A percentile compares a stretch with the other conserved stretches of the same genome.
Evolutionary conservation across 345 rosid species (phyloP).

Genomic region (Crucihimalaya himalaica): DNA sequence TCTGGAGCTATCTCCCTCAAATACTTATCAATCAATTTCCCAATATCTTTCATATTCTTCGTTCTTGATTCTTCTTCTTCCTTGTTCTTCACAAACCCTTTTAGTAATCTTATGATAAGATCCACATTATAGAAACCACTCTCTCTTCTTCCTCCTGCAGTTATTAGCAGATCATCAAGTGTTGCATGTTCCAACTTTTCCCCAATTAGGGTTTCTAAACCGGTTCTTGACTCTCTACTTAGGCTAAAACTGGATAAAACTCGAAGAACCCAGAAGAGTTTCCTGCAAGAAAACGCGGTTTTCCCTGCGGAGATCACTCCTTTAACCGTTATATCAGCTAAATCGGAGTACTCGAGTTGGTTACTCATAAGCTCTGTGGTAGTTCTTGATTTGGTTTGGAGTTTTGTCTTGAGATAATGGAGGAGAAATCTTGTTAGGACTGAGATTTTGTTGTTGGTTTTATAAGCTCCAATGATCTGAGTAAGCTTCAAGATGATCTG

Average conservation of each 20-base stretch:
- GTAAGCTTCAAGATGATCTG: constrained; percentile 54
- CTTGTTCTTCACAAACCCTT: constrained; percentile 45
- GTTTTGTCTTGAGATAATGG: constrained; percentile 55
- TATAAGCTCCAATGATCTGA: constrained; percentile 48
- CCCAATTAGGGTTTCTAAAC: constrained; percentile 71
- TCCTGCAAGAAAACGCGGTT: constrained; percentile 65
- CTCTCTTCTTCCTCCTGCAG: constrained; percentile 42
- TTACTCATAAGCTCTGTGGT: constrained; percentile 21
- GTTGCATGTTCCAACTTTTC: constrained; percentile 69
- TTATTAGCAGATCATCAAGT: constrained; percentile 69
- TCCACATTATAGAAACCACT: constrained; percentile 54
- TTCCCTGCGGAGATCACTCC: constrained; percentile 48
- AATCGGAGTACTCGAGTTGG: constrained; percentile 39
- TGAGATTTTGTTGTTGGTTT: constrained; percentile 50
- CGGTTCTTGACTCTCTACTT: constrained; percentile 49
- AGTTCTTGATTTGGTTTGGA: constrained; percentile 35
- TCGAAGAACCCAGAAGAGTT: constrained; percentile 58
- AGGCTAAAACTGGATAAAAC: constrained; percentile 52
- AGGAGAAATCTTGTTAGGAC: constrained; percentile 64
- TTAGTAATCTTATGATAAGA: constrained; percentile 58
- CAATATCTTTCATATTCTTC: constrained; percentile 49
- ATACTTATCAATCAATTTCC: constrained; percentile 59
- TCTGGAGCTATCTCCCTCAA: constrained; percentile 78
- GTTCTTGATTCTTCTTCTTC: constrained; percentile 30
- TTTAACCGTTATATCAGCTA: constrained; percentile 59